Base-by-base conservation (phyloP, 2,329 filamentous ascomycete species). In the Allantophomopsis lycopodina region DNA sequence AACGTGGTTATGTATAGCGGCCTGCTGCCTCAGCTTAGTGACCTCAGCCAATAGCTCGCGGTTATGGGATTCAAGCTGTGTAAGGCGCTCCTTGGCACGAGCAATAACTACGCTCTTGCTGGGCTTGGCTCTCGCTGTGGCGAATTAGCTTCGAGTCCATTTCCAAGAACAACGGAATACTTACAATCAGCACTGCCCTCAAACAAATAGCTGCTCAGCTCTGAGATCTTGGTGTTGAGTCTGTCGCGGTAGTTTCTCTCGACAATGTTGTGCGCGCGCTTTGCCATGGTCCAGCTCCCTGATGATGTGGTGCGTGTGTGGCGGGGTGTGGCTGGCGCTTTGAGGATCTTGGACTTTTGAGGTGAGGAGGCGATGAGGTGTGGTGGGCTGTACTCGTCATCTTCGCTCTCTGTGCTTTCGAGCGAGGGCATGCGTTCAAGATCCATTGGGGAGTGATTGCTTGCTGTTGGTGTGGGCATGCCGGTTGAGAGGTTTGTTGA, bases 21-120 rank as follows among this genome's bases (percentile, higher is more conserved):
- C 45, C 20, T 44, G 46, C 37, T 48, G 47, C 35, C 39, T 32
- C 15, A 50, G 36, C 35, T 46, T 47, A 7, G 39, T 40, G 5
- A 50, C 44, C 37, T 49, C 45, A 33, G 21, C 34, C 33, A 49
- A 44, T 2, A 50, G 38, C 10, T 21, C 16, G 18, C 40, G 42
- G 18, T 50, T 50, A 14, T 43, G 41, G 14, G 44, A 28, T 31
- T 48, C 47, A 12, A 50, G 43, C 37, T 50, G 45, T 30, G 43
- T 44, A n/a, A 50, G 40, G 13, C 48, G 36, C 30, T 48, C 47
- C 40, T 49, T 49, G 4, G 48, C 48, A 2, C 47, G 41, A 10
- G 48, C 47, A 44, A 50, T 47, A 2, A 50, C 44, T 3, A 50
- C 43, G 16, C 44, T 46, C 36, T 50, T 50, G n/a, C 45, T 48